Conservation (phyloP, 23 red algal genomes). For the Agarophyton chilense region DNA sequence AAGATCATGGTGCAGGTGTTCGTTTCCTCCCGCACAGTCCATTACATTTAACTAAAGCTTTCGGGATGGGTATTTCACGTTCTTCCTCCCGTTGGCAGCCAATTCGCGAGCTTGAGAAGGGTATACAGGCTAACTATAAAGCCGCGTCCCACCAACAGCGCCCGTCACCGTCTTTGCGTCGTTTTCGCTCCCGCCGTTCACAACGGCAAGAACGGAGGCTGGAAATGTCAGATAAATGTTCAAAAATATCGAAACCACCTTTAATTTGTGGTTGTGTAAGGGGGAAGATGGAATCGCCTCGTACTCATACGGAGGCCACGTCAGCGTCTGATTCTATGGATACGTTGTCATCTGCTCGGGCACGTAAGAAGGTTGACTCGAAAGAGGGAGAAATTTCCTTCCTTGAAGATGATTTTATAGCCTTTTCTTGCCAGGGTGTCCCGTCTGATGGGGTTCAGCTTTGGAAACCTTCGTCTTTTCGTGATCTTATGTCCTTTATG, state of each 20-base stretch:
- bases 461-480: not conserved
- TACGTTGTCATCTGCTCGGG: not conserved
- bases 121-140: not conserved
- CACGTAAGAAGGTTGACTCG: too few species aligned
- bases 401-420: slow-evolving; percentile 9
- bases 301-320: not conserved
- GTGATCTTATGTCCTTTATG: not conserved
- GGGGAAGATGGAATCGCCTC: not conserved
- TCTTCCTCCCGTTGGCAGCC: not conserved
- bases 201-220: not conserved
- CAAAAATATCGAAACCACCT: not conserved
- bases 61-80: not conserved
- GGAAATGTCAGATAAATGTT: not conserved
- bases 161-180: not conserved
- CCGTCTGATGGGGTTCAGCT: too few species aligned
- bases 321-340: not conserved
- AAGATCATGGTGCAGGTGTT: too few species aligned
- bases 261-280: not conserved
- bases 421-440: not conserved
- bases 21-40: too few species aligned
- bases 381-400: not conserved
- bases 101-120: not conserved
- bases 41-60: too few species aligned
- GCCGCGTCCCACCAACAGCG: not conserved
- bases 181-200: not conserved